These are phyloP conservation scores for Salix suchowensis DNA, from an alignment of 345 rosid genomes.

Conservation along the genomic window DNA sequence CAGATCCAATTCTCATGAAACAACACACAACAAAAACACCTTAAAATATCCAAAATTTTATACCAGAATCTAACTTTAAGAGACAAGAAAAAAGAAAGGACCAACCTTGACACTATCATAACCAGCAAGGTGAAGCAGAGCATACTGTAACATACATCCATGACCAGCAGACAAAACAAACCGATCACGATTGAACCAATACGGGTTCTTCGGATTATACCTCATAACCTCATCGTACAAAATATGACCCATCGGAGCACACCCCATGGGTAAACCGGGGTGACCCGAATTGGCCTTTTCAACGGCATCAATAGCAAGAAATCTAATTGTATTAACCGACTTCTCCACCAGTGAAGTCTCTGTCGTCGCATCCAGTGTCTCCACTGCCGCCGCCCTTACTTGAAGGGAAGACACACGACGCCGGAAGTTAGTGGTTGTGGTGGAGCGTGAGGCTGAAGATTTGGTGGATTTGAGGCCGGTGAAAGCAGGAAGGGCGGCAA, in stretches of 20 bases:
- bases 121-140: conserved; percentile 93
- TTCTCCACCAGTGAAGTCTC: conserved; percentile 70
- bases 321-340: conserved; percentile 78
- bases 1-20: background rate
- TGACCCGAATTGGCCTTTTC: conserved; percentile 98
- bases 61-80: background rate
- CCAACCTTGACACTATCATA: conserved; percentile 78
- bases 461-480: conserved; percentile 46
- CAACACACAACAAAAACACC: background rate
- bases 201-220: conserved; percentile 90
- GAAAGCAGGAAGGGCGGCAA: conserved; percentile 40
- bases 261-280: conserved; percentile 97
- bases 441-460: conserved; percentile 2
- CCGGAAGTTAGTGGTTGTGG: conserved; percentile 22
- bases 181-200: conserved; percentile 97
- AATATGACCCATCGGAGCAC: conserved; percentile 90
- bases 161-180: conserved; percentile 96
- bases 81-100: background rate
- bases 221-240: conserved; percentile 87
- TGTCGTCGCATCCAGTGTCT: conserved; percentile 45
- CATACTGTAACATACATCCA: conserved; percentile 93
- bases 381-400: conserved; percentile 50
- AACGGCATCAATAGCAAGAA: conserved; percentile 84
- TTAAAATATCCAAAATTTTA: background rate
- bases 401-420: conserved; percentile 17